Conservation (phyloP, 2,329 filamentous ascomycete genomes). For the Fusarium verrucosum region DNA sequence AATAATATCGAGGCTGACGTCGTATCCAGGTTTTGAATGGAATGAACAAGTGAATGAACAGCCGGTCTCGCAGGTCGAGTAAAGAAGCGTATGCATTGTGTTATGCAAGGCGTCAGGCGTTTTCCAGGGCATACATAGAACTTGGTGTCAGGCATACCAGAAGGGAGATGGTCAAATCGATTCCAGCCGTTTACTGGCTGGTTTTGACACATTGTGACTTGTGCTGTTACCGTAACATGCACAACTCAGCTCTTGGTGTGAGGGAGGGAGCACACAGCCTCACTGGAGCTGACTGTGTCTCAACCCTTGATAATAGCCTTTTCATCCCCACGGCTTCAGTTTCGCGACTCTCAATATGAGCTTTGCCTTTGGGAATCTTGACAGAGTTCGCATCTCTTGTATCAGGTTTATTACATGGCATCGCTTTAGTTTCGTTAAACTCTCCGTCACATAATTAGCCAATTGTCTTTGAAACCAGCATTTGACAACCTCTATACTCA, state of each 20-base stretch:
- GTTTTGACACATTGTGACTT: constrained; percentile 1
- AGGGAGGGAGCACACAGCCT: constrained; percentile 20
- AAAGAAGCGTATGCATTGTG: constrained; percentile 29
- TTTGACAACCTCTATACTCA: not conserved
- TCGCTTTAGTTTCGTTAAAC: not conserved
- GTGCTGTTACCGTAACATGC: not conserved
- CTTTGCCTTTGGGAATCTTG: not conserved
- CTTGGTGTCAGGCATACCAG: constrained; percentile 15
- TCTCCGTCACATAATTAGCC: not conserved
- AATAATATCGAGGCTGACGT: constrained; percentile 11
- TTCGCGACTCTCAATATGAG: not conserved
- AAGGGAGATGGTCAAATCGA: constrained; percentile 1
- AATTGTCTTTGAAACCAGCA: not conserved
- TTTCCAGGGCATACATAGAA: constrained; percentile 29
- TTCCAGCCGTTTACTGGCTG: constrained; percentile 8
- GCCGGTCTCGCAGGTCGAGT: constrained; percentile 43
- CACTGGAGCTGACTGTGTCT: constrained; percentile 4
- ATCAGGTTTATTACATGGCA: not conserved
- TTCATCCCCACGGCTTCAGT: not conserved
- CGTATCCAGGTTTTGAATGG: constrained; percentile 54
- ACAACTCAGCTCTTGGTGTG: constrained; percentile 8
- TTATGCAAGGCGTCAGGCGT: constrained; percentile 36
- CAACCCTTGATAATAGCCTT: constrained; percentile 19
- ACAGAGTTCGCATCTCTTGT: not conserved
- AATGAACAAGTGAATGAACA: constrained; percentile 49